Base-by-base conservation (phyloP, 352 stramenopile species). In the Pythium dissotocum region DNA sequence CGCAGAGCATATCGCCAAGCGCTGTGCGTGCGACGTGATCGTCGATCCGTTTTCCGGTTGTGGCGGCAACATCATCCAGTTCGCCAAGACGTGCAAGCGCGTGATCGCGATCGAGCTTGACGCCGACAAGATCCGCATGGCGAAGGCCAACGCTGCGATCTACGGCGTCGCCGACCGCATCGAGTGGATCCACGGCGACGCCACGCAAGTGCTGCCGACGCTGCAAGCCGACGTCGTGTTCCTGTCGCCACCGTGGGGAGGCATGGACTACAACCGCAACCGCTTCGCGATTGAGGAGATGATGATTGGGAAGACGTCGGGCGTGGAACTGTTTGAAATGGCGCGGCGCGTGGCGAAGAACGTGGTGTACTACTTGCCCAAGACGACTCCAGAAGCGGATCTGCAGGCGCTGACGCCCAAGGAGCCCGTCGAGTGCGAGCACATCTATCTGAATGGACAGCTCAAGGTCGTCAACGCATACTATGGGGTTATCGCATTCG, bases 51-150 rank as follows among this genome's bases (percentile, higher is more conserved):
- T 98, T 67, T 87, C 91, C 18, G 94, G 94, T 4, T 98, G 92
- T 58, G 94, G 94, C 12, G 94, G 94, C 32, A 98, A 98, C 70
- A 87, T 93, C 16, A 97, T 98, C 67, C 93, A 98, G 67, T 83
- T 98, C 49, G 94, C 94, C 14, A 79, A 79, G 63, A 92, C 86
- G 9, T 97, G 90, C 63, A 84, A 87, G 21, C 77, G 91, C 18
- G 94, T 98, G 13, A 95, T 98, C 61, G 92, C 88, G n/a, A 97
- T 98, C 61, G 93, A 98, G 56, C 85, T 97, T 46, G 92, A 98
- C 62, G 85, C 87, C 4, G 75, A 82, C 18, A 97, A 96, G 63
- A 85, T 98, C n/a, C 80, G 81, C 18, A 95, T 96, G 77, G 93
- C 91, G 4, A 86, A 92, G 61, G 87, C 96, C 63, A 98, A 98